phyloP scores from a whole-genome alignment of 257 asterid genomes.

The Marsdenia floribunda region DNA sequence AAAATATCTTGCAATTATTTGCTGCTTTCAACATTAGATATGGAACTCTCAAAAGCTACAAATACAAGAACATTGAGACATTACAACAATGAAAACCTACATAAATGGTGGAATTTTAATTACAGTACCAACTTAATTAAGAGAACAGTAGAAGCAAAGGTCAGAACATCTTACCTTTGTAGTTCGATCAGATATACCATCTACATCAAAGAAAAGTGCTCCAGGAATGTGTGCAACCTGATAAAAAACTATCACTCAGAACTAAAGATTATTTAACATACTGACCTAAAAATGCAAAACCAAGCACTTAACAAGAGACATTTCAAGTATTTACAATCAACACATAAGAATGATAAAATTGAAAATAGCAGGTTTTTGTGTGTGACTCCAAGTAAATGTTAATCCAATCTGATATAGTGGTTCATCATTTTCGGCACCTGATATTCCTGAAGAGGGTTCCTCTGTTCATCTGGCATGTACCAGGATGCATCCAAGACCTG shows the following conservation, averaged over 20 bases:
- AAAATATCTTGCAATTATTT: background rate
- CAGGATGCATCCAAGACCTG: conserved; percentile 98
- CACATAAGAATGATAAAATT: background rate
- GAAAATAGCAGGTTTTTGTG: background rate
- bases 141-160: background rate
- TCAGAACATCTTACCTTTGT: conserved; percentile 52
- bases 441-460: conserved; percentile 96
- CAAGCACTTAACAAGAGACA: background rate
- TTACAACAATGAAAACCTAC: background rate
- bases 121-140: background rate
- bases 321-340: background rate
- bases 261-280: background rate
- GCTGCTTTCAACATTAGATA: too few relatives aligned
- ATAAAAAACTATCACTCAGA: conserved; percentile 6
- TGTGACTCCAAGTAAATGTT: background rate
- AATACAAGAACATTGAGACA: conserved; percentile 4
- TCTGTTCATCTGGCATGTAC: conserved; percentile 99
- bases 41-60: background rate
- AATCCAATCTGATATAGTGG: background rate
- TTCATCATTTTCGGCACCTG: conserved; percentile 45
- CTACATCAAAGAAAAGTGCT: conserved; percentile 89
- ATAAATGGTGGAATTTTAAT: background rate
- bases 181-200: conserved; percentile 74
- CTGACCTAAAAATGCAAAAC: background rate
- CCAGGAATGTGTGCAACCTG: conserved; percentile 99